Evolutionary conservation across 1,284 basidiomycete genomes (phyloP).

Genomic region (Cystobasidium slooffiae): DNA sequence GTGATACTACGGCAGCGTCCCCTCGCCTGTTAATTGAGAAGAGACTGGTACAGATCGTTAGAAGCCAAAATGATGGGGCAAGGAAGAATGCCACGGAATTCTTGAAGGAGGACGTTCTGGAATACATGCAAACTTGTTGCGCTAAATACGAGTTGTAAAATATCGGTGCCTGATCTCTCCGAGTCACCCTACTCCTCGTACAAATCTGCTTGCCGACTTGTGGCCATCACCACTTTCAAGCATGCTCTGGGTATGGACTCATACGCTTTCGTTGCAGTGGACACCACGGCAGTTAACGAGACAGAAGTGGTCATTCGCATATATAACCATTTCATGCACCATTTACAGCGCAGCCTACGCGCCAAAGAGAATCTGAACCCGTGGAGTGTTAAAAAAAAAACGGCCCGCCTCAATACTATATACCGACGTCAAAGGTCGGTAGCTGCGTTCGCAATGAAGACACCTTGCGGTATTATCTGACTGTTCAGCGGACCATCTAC

Average conservation of each 20-base stretch:
- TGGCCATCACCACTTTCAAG: slow-evolving; percentile 1
- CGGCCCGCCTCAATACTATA: background rate
- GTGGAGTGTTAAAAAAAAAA: background rate
- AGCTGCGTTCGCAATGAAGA: background rate
- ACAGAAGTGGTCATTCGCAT: background rate
- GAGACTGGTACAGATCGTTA: too few relatives aligned
- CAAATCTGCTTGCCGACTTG: slow-evolving; percentile 6
- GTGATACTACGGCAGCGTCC: background rate
- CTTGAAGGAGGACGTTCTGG: background rate
- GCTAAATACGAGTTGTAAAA: background rate
- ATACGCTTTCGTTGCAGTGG: background rate
- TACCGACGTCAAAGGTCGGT: background rate
- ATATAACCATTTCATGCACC: background rate
- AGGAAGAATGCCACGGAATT: background rate
- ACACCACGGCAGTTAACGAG: background rate
- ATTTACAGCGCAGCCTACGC: background rate
- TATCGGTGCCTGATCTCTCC: background rate
- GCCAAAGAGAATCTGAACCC: background rate
- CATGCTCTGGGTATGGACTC: slow-evolving; percentile 9
- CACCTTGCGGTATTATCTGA: background rate
- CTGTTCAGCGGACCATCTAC: background rate
- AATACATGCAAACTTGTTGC: background rate
- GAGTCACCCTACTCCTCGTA: background rate
- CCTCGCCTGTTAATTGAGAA: too few relatives aligned
- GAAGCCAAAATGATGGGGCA: background rate